phyloP scores from a whole-genome alignment of 768 basidiomycete genomes.

The Mycena rosella region DNA sequence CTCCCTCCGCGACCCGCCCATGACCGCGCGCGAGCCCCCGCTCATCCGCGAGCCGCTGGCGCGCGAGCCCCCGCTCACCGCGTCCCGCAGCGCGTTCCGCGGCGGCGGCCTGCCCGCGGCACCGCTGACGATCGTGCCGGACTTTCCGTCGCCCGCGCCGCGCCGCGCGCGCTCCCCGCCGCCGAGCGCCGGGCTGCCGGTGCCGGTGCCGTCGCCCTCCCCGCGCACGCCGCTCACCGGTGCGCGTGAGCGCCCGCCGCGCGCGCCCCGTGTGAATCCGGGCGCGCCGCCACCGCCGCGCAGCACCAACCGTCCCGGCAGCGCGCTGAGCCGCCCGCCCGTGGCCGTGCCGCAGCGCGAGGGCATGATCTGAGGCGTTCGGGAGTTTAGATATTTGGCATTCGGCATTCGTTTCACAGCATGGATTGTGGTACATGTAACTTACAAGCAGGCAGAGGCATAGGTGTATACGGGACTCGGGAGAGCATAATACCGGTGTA shows the following conservation, averaged over 20 bases:
- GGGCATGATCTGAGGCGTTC: slow-evolving; percentile 65
- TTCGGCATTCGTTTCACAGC: neutral
- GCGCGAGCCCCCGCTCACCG: slow-evolving; percentile 8
- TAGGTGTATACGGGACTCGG: neutral
- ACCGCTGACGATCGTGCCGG: slow-evolving; percentile 34
- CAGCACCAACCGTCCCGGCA: slow-evolving; percentile 76
- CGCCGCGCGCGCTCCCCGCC: slow-evolving; percentile 49
- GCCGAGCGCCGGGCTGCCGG: slow-evolving; percentile 37
- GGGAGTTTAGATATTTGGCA: neutral
- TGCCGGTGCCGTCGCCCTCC: neutral
- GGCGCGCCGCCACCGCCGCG: slow-evolving; percentile 65
- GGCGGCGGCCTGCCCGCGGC: slow-evolving; percentile 10
- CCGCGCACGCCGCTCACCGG: slow-evolving; percentile 28
- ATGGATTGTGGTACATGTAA: slow-evolving; percentile 1
- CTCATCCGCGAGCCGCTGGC: neutral
- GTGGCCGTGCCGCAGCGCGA: slow-evolving; percentile 68
- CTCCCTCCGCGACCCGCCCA: too few relatives aligned
- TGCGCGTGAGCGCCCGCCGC: slow-evolving; percentile 36
- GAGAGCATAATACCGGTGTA: neutral
- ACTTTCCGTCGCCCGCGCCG: slow-evolving; percentile 48
- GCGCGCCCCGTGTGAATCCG: slow-evolving; percentile 3
- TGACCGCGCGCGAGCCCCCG: slow-evolving; percentile 1
- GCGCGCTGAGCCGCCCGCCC: slow-evolving; percentile 61
- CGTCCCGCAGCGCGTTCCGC: slow-evolving; percentile 12
- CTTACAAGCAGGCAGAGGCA: neutral